Conservation (phyloP, 768 basidiomycete genomes). For the Piloderma croceum region DNA sequence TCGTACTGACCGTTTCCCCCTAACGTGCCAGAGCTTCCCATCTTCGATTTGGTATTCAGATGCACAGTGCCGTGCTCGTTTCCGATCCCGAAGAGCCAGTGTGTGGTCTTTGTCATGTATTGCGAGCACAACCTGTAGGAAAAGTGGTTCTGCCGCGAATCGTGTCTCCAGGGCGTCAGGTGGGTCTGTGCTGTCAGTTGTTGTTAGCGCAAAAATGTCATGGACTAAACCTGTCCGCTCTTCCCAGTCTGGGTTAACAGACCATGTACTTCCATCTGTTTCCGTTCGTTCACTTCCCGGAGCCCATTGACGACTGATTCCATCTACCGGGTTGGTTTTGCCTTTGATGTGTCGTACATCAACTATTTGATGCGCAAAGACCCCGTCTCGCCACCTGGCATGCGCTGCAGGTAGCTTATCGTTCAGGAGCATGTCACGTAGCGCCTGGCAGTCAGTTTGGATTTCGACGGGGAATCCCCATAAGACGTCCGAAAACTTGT, state of each 20-base stretch:
- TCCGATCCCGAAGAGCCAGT: not conserved
- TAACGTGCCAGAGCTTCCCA: constrained; percentile 20
- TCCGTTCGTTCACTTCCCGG: constrained; percentile 1
- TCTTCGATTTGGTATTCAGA: constrained; percentile 22
- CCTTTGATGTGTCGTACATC: constrained; percentile 20
- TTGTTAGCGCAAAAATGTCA: not conserved
- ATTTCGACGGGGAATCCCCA: constrained; percentile 1
- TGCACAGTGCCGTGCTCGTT: not conserved
- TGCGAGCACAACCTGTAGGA: not conserved
- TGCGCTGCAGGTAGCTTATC: constrained; percentile 19
- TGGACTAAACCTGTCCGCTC: constrained; percentile 5
- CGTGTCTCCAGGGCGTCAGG: constrained; percentile 3
- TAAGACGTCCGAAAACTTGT: constrained; percentile 3
- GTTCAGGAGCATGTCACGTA: constrained; percentile 20
- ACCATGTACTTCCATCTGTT: constrained; percentile 17
- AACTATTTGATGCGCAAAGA: constrained; percentile 18
- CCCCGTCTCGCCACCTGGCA: constrained; percentile 23
- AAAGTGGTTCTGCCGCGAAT: constrained; percentile 8
- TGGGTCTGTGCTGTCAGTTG: not conserved
- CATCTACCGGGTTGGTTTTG: constrained; percentile 17
- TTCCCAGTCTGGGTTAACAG: constrained; percentile 24
- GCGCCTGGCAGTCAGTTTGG: constrained; percentile 20
- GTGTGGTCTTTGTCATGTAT: not conserved
- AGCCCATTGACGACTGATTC: constrained; percentile 17
- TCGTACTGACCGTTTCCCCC: not conserved